Evolutionary conservation across 129 eudicot genomes (phyloP).

Genomic region (Tagetes patula): DNA sequence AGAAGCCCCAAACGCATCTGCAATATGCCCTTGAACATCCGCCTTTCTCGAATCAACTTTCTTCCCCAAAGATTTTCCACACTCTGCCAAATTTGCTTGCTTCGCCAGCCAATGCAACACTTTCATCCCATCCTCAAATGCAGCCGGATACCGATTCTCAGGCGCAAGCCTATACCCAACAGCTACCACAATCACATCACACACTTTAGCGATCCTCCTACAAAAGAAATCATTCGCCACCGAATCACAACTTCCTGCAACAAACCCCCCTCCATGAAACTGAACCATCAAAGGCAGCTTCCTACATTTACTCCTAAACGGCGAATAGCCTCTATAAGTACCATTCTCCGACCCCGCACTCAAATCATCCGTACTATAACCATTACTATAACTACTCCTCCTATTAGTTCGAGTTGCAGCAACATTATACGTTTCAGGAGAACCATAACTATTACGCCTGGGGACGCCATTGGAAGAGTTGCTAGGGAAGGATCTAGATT

Average conservation of each 20-base stretch:
- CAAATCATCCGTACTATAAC: constrained; percentile 45
- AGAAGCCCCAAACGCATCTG: constrained; percentile 94
- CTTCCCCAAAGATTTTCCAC: constrained; percentile 49
- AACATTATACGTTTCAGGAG: constrained; percentile 18
- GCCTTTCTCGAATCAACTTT: constrained; percentile 52
- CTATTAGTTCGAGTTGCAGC: constrained; percentile 25
- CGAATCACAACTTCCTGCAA: constrained; percentile 87
- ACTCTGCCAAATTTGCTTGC: constrained; percentile 41
- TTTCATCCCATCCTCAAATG: constrained; percentile 40
- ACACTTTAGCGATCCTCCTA: constrained; percentile 72
- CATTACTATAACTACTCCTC: constrained; percentile 57
- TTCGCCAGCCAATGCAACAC: constrained; percentile 41
- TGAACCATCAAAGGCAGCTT: constrained; percentile 81
- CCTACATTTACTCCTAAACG: constrained; percentile 45
- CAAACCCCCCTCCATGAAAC: constrained; percentile 96
- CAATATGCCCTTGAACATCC: constrained; percentile 65
- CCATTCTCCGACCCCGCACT: constrained; percentile 51
- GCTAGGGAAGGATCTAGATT: constrained; percentile 28
- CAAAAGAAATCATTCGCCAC: constrained; percentile 82
- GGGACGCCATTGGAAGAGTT: constrained; percentile 5
- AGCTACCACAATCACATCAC: constrained; percentile 90
- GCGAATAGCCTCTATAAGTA: constrained; percentile 71
- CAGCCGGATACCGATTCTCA: constrained; percentile 59
- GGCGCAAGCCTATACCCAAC: constrained; percentile 96
- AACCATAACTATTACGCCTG: constrained; percentile 60